Evolutionary conservation across 768 basidiomycete genomes (phyloP).

Genomic region (Lactifluus echinatus): DNA sequence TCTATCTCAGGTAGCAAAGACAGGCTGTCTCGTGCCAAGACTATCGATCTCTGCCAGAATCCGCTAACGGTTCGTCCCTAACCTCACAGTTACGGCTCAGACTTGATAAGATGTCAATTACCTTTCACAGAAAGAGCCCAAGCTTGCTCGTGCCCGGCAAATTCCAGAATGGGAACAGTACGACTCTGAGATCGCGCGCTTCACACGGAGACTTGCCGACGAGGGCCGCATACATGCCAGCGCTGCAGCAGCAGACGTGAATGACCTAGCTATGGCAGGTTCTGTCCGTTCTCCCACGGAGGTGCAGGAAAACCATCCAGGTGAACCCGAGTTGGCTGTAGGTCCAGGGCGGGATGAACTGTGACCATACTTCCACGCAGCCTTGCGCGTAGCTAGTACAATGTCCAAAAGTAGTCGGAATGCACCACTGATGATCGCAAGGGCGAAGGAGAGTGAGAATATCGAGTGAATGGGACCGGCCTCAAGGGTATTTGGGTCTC

Average conservation of each 20-base stretch:
- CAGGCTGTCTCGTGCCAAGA: slow-evolving; percentile 68
- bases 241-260: slow-evolving; percentile 59
- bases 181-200: slow-evolving; percentile 80
- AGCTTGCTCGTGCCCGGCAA: slow-evolving; percentile 82
- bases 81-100: background rate
- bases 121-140: slow-evolving; percentile 84
- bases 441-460: background rate
- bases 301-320: background rate
- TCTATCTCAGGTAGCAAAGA: slow-evolving; percentile 63
- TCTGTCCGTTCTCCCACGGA: slow-evolving; percentile 18
- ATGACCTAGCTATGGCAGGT: slow-evolving; percentile 50
- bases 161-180: slow-evolving; percentile 98
- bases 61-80: slow-evolving; percentile 68
- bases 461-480: too few relatives aligned
- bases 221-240: slow-evolving; percentile 62
- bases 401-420: background rate
- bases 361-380: background rate
- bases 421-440: too few relatives aligned
- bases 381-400: background rate
- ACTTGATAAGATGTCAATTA: background rate
- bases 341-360: slow-evolving; percentile 9
- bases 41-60: slow-evolving; percentile 95
- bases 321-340: background rate
- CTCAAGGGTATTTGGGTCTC: too few relatives aligned
- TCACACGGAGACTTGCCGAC: slow-evolving; percentile 64